Conservation (phyloP, 192 early-diverging fungal genomes). For the Coemansia sp. region DNA sequence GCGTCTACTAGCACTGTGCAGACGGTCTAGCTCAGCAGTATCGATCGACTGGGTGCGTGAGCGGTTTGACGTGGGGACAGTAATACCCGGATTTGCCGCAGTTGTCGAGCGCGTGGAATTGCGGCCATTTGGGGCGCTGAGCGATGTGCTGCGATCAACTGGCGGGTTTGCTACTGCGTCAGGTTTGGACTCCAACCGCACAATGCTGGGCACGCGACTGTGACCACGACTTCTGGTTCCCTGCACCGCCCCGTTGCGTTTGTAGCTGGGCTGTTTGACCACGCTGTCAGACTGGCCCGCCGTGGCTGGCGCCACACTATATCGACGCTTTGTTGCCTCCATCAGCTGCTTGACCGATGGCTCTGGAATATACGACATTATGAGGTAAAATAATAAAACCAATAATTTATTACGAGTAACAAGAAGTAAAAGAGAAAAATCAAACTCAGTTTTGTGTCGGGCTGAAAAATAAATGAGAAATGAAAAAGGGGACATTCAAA, state of each 20-base stretch:
- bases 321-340: neutral
- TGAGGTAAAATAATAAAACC: neutral
- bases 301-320: neutral
- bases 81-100: conserved; percentile 5
- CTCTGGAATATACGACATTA: conserved; percentile 35
- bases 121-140: conserved; percentile 3
- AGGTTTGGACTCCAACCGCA: conserved; percentile 4
- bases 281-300: neutral
- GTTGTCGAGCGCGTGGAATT: conserved; percentile 13
- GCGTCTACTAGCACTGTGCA: neutral
- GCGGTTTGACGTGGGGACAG: neutral
- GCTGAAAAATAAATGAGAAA: neutral
- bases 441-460: neutral
- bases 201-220: conserved; percentile 10
- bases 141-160: conserved; percentile 6
- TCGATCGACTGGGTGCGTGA: neutral
- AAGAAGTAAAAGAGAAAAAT: conserved; percentile 1
- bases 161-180: neutral
- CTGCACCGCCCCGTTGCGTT: neutral
- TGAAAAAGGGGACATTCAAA: neutral
- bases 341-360: neutral
- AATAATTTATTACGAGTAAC: conserved; percentile 5
- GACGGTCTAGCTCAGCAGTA: neutral
- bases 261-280: neutral
- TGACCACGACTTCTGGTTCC: neutral